These are phyloP conservation scores for Cryptococcus hybrid DNA, from an alignment of 1,284 basidiomycete species.

Conservation along the genomic window DNA sequence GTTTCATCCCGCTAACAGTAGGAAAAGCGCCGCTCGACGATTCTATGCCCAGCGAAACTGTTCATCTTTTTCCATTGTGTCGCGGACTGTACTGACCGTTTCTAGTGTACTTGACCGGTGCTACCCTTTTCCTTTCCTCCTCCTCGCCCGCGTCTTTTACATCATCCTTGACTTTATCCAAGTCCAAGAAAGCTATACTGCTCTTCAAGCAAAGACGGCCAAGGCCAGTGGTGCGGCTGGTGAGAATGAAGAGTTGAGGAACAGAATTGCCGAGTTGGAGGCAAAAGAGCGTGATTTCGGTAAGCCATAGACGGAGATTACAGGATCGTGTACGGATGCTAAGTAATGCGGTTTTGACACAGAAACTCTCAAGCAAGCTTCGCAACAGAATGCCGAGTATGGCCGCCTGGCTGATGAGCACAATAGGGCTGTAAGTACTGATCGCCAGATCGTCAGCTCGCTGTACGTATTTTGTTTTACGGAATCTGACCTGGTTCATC, in stretches of 20 bases:
- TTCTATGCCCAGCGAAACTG: conserved; percentile 75
- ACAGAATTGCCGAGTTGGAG: conserved; percentile 66
- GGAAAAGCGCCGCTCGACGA: conserved; percentile 65
- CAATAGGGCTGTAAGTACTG: conserved; percentile 57
- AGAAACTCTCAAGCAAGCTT: conserved; percentile 78
- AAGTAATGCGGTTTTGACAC: not conserved
- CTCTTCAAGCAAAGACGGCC: conserved; percentile 67
- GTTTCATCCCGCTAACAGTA: conserved; percentile 1
- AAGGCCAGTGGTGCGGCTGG: conserved; percentile 45
- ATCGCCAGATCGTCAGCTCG: not conserved
- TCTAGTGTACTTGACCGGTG: conserved; percentile 80
- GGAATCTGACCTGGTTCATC: not conserved
- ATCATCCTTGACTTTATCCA: conserved; percentile 88
- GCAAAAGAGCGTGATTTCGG: conserved; percentile 68
- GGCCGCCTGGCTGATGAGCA: conserved; percentile 74
- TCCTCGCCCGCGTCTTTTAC: conserved; percentile 88
- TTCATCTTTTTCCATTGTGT: conserved; percentile 12
- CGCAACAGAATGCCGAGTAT: conserved; percentile 73
- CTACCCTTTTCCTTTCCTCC: conserved; percentile 92
- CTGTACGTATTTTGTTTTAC: not conserved
- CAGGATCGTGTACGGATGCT: conserved; percentile 27
- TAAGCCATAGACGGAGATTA: conserved; percentile 30
- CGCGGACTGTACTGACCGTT: not conserved
- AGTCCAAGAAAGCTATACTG: conserved; percentile 80
- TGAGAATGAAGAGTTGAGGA: conserved; percentile 56